Base-by-base conservation (phyloP, 2,329 filamentous ascomycete species). In the Cladophialophora exuberans region DNA sequence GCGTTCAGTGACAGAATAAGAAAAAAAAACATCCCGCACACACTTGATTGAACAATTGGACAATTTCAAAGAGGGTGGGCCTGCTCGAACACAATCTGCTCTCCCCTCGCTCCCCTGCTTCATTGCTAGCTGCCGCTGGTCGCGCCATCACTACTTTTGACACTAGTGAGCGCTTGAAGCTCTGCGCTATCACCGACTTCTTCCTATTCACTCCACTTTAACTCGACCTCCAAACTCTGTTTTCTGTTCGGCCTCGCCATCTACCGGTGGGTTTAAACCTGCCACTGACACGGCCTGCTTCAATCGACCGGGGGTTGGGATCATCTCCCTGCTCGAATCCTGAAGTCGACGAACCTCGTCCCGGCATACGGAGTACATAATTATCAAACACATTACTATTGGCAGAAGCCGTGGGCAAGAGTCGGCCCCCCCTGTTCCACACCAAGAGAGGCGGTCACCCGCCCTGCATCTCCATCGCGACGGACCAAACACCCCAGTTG, bases 101-200 rank as follows among this genome's bases (percentile, higher is more conserved):
- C 33, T 36, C 17, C 44, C 20, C 44, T 36, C 18, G n/a, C 28
- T 22, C 33, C 45, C 46, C 46, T 49, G 46, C 46, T 18, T 41
- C 31, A 35, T 25, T 59, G 57, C 51, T 60, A 60, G 57, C 51
- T 53, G 49, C 57, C 57, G 57, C 54, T 20, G 13, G 23, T 50
- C 50, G 51, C 50, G 50, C 55, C 41, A 54, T 51, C 51, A 44
- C 54, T 23, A 17, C 33, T 39, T n/a, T 42, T 28, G 46, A 49
- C 46, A 49, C 46, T 59, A 60, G 53, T 44, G 26, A 31, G 25
- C 31, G 23, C 33, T 54, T 46, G 25, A 49, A 54, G 46, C 23
- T 46, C 42, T 18, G 36, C 57, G 54, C 57, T 60, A 59, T 52
- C 45, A 49, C 53, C 36, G 20, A 18, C 41, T 26, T 35, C 38